Base-by-base conservation (phyloP, 2,329 filamentous ascomycete genomes). In the Biscogniauxia mediterranea region DNA sequence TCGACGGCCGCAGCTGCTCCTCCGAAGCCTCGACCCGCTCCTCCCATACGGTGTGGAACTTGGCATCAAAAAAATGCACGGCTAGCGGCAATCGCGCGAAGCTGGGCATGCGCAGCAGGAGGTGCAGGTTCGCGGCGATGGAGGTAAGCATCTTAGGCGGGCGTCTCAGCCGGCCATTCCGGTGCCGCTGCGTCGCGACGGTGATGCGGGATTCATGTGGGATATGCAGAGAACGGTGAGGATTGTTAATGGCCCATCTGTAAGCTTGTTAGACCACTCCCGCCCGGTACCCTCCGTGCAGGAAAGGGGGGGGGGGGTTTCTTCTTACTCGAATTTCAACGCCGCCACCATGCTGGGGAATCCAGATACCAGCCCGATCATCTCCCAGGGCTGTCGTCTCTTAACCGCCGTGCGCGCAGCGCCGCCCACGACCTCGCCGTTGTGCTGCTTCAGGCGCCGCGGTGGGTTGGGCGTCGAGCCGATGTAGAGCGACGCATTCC, bases 211-310 rank as follows among this genome's bases (percentile, higher is more conserved):
- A 82, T 32, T 83, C 80, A 13, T 82, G 76, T 13, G 89, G 83
- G 60, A 97, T 92, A 73, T 96, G 93, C 38, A 89, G 80, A 5
- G 93, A 93, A 38, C 89, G 75, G 72, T 95, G 90, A 1, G 93
- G 86, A 72, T 98, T 93, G 66, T 91, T 91, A 82, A 96, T 89
- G 49, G 94, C 93, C 94, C 94, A 97, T 81, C 91, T 94, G 64
- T 23, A 28, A 9, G n/a, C 58, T 11, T 13, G 59, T 72, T 50
- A 72, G 66, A 46, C 23, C 56, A 7, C 49, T 17, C 19, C 28
- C 32, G 42, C 20, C 25, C 17, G 55, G 19, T 13, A 26, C 19
- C 13, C 28, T 7, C 26, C 56, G 25, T 28, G 21, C 21, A 58
- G 19, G n/a, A 80, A 6, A 2, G 38, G 4, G 11, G 19, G n/a